Conservation (phyloP, 176 grass and related monocot genomes). For the Lolium perenne region DNA sequence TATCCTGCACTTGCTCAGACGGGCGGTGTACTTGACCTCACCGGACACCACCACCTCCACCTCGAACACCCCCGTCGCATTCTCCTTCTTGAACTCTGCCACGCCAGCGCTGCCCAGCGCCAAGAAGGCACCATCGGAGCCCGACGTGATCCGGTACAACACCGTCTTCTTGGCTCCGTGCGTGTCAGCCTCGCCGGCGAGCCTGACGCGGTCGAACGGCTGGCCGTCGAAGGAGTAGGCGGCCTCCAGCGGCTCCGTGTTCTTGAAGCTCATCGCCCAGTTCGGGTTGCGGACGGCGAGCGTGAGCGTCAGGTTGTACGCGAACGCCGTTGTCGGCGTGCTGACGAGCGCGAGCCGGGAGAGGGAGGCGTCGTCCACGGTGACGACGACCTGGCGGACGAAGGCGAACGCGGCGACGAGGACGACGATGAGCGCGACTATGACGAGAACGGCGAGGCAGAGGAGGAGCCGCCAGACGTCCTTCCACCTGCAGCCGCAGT, state of each 20-base stretch:
- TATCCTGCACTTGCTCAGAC: slow-evolving; percentile 28
- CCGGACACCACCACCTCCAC: slow-evolving; percentile 45
- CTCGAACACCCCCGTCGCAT: slow-evolving; percentile 38
- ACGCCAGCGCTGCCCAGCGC: not conserved
- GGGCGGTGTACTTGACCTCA: slow-evolving; percentile 24
- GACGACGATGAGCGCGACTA: not conserved
- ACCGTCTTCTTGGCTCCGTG: not conserved
- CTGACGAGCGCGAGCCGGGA: slow-evolving; percentile 45
- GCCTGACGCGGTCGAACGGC: slow-evolving; percentile 29
- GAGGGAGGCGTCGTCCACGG: slow-evolving; percentile 43
- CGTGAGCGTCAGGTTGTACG: slow-evolving; percentile 23
- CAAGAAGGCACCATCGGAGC: not conserved
- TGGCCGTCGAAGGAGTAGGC: not conserved
- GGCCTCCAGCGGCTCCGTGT: slow-evolving; percentile 35
- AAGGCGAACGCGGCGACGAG: slow-evolving; percentile 22
- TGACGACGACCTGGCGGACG: slow-evolving; percentile 15
- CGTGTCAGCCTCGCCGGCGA: not conserved
- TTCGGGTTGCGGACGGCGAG: slow-evolving; percentile 42
- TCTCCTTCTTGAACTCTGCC: not conserved
- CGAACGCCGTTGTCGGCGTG: not conserved
- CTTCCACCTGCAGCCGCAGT: not conserved
- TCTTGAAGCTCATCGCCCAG: slow-evolving; percentile 31
- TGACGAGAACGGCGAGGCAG: not conserved
- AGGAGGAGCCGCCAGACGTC: not conserved
- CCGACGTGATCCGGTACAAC: slow-evolving; percentile 7